These are phyloP conservation scores for Betula pendula DNA, from an alignment of 306 rosid species.

Conservation along the genomic window DNA sequence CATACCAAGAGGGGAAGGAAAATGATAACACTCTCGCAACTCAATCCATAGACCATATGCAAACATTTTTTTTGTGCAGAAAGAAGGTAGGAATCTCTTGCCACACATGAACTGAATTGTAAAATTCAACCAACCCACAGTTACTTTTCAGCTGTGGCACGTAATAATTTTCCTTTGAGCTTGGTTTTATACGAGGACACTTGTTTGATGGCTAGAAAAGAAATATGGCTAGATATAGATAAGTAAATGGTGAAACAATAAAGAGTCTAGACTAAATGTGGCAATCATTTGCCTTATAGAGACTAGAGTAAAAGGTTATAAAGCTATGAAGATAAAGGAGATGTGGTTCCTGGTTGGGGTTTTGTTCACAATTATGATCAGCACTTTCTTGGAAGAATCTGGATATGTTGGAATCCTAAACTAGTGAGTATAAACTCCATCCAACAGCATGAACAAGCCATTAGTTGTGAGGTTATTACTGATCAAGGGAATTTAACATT, in stretches of 20 bases:
- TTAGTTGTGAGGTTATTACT: too few relatives aligned
- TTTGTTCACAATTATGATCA: too few relatives aligned
- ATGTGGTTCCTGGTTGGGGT: too few relatives aligned
- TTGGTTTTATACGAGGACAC: neutral
- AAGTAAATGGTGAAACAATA: neutral
- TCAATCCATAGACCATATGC: neutral
- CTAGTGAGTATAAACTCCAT: too few relatives aligned
- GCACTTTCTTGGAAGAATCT: too few relatives aligned
- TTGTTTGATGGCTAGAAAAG: neutral
- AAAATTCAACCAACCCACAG: neutral
- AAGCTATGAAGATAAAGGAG: too few relatives aligned
- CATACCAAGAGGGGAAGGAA: neutral
- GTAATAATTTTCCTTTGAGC: neutral
- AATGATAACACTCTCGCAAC: too few relatives aligned
- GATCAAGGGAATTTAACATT: too few relatives aligned
- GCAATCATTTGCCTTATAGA: too few relatives aligned
- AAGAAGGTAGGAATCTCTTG: neutral
- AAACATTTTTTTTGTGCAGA: neutral
- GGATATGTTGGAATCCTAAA: too few relatives aligned
- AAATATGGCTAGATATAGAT: neutral
- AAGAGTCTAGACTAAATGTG: neutral
- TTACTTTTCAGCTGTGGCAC: neutral
- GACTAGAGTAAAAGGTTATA: too few relatives aligned
- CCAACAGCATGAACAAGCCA: too few relatives aligned
- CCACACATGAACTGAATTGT: neutral